Conservation (phyloP, 192 early-diverging fungal genomes). For the Coemansia sp. region DNA sequence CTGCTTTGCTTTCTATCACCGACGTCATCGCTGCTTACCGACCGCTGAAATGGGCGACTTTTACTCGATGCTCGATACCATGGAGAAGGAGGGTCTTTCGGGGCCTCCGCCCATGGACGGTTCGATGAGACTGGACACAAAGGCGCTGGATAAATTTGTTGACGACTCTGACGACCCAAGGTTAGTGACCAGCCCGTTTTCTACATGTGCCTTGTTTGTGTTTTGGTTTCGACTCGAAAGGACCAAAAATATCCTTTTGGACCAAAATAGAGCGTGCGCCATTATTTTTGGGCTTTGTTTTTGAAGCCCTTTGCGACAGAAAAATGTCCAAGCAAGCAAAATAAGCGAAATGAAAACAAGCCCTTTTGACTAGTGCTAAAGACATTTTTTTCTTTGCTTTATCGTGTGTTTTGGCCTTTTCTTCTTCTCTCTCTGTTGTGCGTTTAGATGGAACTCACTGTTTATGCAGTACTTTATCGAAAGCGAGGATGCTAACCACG, state of each 20-base stretch:
- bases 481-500: slow-evolving; percentile 64
- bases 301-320: neutral
- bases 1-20: slow-evolving; percentile 7
- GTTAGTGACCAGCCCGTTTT: slow-evolving; percentile 15
- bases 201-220: neutral
- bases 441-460: slow-evolving; percentile 53
- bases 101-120: slow-evolving; percentile 56
- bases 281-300: neutral
- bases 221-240: neutral
- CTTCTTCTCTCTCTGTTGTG: neutral
- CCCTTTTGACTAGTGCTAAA: neutral
- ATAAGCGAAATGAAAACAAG: neutral
- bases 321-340: neutral
- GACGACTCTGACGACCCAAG: slow-evolving; percentile 54
- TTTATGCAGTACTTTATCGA: slow-evolving; percentile 70
- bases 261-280: neutral
- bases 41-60: slow-evolving; percentile 49
- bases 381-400: neutral
- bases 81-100: slow-evolving; percentile 51
- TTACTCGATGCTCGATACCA: slow-evolving; percentile 50
- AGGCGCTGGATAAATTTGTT: slow-evolving; percentile 48
- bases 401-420: neutral
- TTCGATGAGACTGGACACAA: slow-evolving; percentile 44
- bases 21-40: neutral
- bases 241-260: neutral